Base-by-base conservation (phyloP, 2,329 filamentous ascomycete genomes). In the Calonectria pauciramosa region DNA sequence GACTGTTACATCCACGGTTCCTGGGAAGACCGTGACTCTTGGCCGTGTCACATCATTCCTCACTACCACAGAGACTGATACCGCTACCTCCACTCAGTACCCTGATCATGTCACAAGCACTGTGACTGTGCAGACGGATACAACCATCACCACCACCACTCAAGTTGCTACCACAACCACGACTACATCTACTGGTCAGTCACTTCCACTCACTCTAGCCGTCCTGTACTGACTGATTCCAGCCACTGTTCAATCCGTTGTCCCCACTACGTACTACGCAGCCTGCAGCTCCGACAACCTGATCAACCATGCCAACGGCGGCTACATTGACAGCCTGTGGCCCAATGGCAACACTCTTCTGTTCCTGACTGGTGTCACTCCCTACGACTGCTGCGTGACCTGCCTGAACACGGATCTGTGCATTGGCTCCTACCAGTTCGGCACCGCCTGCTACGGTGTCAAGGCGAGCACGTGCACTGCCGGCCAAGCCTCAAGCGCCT, bases 271-370 rank as follows among this genome's bases (percentile, higher is more conserved):
- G 1, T 60, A 60, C 54, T 60, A 60, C 54, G 54, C 1, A 16
- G 54, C 54, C 2, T 60, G 54, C 54, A 38, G 54, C 54, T 10
- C 54, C 16, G 54, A 60, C 6, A 60, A 60, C n/a, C 54, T 60
- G 32, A 60, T 60, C 32, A 60, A 60, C 54, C 54, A 60, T 20
- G 54, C 54, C n/a, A 60, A 60, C 9, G 54, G 54, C 23, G 54
- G 54, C 13, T 60, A 60, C 54, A 60, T 60, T 38, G 54, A 60
- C 54, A 60, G 54, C 32, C 32, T 60, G 32, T 60, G 54, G 54
- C 54, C 54, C 30, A 60, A 60, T 10, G 54, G 54, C 5, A 60
- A 60, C 54, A 38, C 32, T 10, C 54, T 60, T 2, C 36, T 60
- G 34, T 60, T 60, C 54, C n/a, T 60, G 4, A 60, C 54, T 9